Evolutionary conservation across 192 early-diverging fungal genomes (phyloP).

Genomic region (Backusella macrospora): DNA sequence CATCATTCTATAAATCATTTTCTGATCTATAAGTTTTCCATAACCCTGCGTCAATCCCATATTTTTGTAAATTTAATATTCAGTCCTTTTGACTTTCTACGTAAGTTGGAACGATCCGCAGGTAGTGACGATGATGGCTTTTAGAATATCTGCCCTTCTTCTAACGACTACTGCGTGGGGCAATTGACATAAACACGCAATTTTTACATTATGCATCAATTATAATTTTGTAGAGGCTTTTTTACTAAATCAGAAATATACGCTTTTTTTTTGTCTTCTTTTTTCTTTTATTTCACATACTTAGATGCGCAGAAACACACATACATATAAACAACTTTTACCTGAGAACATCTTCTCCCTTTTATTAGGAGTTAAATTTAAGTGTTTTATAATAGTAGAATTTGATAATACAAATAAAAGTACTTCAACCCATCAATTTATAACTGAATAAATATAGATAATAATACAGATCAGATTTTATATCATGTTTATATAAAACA

Average conservation of each 20-base stretch:
- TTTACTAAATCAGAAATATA: background rate
- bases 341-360: background rate
- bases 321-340: background rate
- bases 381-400: background rate
- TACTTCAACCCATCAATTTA: background rate
- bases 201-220: too few species aligned
- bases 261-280: background rate
- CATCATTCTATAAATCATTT: background rate
- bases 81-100: background rate
- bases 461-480: background rate
- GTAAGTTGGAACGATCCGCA: background rate
- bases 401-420: background rate
- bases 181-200: background rate
- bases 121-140: background rate
- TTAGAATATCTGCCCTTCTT: background rate
- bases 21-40: background rate
- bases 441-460: background rate
- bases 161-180: background rate
- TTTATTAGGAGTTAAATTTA: background rate
- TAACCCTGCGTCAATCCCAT: background rate
- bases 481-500: too few species aligned
- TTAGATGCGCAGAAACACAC: background rate
- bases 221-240: too few species aligned
- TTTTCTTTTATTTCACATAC: too few species aligned
- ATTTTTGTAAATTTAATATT: background rate